Base-by-base conservation (phyloP, 202 grass and related monocot genomes). In the Miscanthus sacchariflorus region DNA sequence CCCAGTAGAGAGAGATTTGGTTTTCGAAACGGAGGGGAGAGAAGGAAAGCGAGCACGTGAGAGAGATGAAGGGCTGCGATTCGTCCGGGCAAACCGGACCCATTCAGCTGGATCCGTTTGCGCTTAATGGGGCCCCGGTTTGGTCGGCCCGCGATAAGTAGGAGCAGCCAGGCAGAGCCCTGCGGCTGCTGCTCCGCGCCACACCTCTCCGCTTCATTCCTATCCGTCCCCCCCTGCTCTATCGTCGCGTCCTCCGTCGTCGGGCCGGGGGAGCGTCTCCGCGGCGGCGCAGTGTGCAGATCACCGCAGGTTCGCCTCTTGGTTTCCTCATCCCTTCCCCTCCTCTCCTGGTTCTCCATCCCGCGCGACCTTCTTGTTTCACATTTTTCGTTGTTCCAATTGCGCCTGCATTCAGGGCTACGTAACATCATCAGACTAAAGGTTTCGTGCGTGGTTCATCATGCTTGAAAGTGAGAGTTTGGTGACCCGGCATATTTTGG, bases 191-290 rank as follows among this genome's bases (percentile, higher is more conserved):
- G 44, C 48, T 71, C 48, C 59, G 45, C 54, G 82, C 90, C 90
- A 88, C 90, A 85, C 76, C 61, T 84, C 70, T 43, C 67, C 65
- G 17, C 77, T 24, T 50, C 54, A 14, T 48, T 43, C 56, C 58
- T 73, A 70, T 49, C 64, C 64, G 25, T 14, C 59, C 23, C 39
- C 39, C 46, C 46, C 15, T 52, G 30, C 50, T 12, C n/a, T 63
- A 63, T 63, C n/a, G 13, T 40, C 46, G 28, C 9, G 5, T 9
- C 46, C 45, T 14, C 67, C 73, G 9, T 25, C 61, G 4, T 15
- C 83, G 30, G n/a, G 42, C 21, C 43, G 43, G 27, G 48, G n/a
- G 43, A 54, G 74, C 36, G 56, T 4, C 70, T 6, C 76, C 1
- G 28, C 25, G 36, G 4, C 66, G 70, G 61, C 48, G 12, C 44